phyloP scores from a whole-genome alignment of 306 rosid species.

The Phaseolus lunatus region DNA sequence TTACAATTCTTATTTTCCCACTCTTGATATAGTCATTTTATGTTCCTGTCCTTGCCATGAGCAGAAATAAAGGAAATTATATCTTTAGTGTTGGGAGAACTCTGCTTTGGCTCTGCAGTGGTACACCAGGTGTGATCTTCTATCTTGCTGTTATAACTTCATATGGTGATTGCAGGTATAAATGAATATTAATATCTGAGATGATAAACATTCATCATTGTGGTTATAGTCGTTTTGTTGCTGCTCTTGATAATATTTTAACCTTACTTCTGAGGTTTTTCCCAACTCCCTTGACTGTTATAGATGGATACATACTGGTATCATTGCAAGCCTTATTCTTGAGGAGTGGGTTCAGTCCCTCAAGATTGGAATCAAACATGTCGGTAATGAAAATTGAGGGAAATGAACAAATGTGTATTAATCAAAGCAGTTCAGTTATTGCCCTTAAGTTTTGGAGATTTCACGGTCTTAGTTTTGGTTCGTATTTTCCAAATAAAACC shows the following conservation, averaged over 20 bases:
- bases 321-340: constrained; percentile 4
- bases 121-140: constrained; percentile 84
- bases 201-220: background rate
- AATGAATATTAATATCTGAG: constrained; percentile 2
- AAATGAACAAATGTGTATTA: constrained; percentile 19
- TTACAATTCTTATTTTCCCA: constrained; percentile 25
- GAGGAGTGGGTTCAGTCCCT: constrained; percentile 31
- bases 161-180: constrained; percentile 22
- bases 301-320: constrained; percentile 14
- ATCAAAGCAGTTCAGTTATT: background rate
- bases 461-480: background rate
- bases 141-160: constrained; percentile 21
- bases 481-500: constrained; percentile 1
- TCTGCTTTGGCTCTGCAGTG: constrained; percentile 87
- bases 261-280: constrained; percentile 4
- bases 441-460: constrained; percentile 6
- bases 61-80: constrained; percentile 90
- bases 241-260: constrained; percentile 8
- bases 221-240: constrained; percentile 8
- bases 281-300: constrained; percentile 21
- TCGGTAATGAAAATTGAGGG: constrained; percentile 12
- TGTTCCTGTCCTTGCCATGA: constrained; percentile 41
- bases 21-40: constrained; percentile 42
- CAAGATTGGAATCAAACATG: constrained; percentile 13
- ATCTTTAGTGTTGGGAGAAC: constrained; percentile 74